Conservation (phyloP, 2,329 filamentous ascomycete species). For the Sarocladiaceae sp. region DNA sequence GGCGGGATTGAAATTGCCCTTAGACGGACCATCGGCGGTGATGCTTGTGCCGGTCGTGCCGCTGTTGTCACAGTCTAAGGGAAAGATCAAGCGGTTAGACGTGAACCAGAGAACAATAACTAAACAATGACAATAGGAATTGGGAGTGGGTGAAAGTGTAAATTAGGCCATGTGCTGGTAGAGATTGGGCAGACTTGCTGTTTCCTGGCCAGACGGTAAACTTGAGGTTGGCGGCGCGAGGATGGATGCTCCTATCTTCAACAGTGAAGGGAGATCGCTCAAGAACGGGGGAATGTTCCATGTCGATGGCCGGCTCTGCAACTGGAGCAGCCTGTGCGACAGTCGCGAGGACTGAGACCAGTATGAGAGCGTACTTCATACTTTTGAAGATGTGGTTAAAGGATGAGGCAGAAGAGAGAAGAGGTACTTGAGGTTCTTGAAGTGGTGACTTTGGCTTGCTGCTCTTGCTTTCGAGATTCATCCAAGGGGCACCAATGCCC, state of each 20-base stretch:
- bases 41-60: background rate
- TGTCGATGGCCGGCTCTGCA: too few relatives aligned
- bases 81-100: background rate
- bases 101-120: background rate
- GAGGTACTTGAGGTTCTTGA: too few relatives aligned
- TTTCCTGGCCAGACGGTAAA: background rate
- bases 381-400: too few relatives aligned
- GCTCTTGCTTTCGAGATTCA: too few relatives aligned
- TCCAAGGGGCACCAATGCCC: too few relatives aligned
- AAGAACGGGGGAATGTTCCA: background rate
- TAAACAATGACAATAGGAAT: background rate
- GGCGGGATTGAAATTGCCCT: conserved; percentile 5
- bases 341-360: too few relatives aligned
- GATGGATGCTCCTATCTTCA: background rate
- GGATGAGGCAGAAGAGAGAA: too few relatives aligned
- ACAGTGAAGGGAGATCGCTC: background rate
- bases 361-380: too few relatives aligned
- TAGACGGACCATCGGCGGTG: background rate
- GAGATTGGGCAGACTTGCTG: background rate
- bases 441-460: too few relatives aligned
- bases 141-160: background rate
- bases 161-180: background rate
- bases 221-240: conserved; percentile 2
- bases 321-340: too few relatives aligned
- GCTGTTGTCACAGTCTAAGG: background rate